Base-by-base conservation (phyloP, 2,329 filamentous ascomycete genomes). In the Diaporthe eres region DNA sequence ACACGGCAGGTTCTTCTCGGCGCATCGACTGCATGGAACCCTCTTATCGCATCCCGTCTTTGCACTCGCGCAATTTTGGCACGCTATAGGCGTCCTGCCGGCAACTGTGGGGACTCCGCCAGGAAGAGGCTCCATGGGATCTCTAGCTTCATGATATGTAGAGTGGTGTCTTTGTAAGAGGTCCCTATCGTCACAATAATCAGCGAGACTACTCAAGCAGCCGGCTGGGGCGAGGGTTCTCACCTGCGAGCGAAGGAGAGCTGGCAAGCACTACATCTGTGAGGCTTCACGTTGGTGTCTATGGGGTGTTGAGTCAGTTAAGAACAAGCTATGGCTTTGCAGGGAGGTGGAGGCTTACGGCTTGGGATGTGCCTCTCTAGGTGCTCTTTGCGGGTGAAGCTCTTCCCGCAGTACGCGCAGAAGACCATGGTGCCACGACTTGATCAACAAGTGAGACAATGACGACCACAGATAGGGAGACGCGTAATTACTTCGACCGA, bases 261-360 rank as follows among this genome's bases (percentile, higher is more conserved):
- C 63, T 87, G 85, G 78, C 88, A 90, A 49, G 84, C 82, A 72
- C 82, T 83, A 78, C 88, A 90, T 53, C 86, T 84, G 78, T 89
- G 85, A 15, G 88, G 88, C 79, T 90, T 90, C 57, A 90, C 87
- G 78, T 90, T 88, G 75, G 88, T 90, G 76, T 90, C 88, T 90
- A 49, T 57, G 39, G 37, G 34, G 47, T 22, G 34, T 17, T 3
- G 47, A 19, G 74, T 80, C 49, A 81, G 78, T 72, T 51, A 55
- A 22, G 31, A 71, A 44, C 4, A 49, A 12, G 7, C 28, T n/a
- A 10, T 42, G 42, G 37, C 55, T 12, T 58, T 67, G 42, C 8
- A n/a, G 28, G 17, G n/a, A 13, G 25, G 22, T 10, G 47, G 6
- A 67, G 68, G 82, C 88, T 83, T 80, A 90, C 88, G 88, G 73